Percentiles rank a stretch among this genome's conserved stretches.
These are phyloP conservation scores for Psilocybe cyanescens DNA, from an alignment of 768 basidiomycete genomes.

Conservation along the genomic window DNA sequence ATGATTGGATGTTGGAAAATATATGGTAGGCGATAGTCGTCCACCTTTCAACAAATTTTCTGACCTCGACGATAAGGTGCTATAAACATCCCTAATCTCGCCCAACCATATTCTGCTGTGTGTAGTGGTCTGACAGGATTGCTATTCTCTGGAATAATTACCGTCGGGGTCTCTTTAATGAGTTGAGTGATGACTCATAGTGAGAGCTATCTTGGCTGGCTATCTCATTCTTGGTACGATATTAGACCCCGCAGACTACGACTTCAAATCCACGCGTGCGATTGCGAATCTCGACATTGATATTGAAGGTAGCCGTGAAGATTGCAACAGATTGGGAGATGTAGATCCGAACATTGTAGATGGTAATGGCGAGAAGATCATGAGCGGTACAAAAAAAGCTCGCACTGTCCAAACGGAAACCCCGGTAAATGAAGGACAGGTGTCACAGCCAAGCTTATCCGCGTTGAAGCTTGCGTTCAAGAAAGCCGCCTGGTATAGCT, in stretches of 20 bases:
- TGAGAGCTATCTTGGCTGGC: too few species aligned
- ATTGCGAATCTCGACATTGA: constrained; percentile 34
- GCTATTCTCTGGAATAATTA: constrained; percentile 39
- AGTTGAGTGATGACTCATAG: constrained; percentile 23
- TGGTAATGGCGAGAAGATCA: background rate
- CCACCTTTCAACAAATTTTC: background rate
- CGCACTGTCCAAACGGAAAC: background rate
- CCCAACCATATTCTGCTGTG: constrained; percentile 42
- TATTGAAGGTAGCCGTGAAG: constrained; percentile 13
- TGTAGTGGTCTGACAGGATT: constrained; percentile 41
- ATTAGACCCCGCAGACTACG: constrained; percentile 37
- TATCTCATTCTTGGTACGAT: background rate
- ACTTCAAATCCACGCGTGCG: constrained; percentile 38
- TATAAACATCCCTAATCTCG: constrained; percentile 39
- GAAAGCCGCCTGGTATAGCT: constrained; percentile 36
- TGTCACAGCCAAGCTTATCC: constrained; percentile 8
- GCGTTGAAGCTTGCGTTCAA: constrained; percentile 33
- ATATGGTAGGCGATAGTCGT: constrained; percentile 32
- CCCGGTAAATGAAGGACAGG: too few species aligned
- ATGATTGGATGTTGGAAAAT: constrained; percentile 56
- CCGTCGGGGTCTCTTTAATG: constrained; percentile 37
- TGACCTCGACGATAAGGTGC: constrained; percentile 24
- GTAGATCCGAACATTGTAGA: background rate
- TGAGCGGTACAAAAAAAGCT: background rate
- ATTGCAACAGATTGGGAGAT: background rate